Conservation (phyloP, 2,329 filamentous ascomycete genomes). For the Nemania diffusa region DNA sequence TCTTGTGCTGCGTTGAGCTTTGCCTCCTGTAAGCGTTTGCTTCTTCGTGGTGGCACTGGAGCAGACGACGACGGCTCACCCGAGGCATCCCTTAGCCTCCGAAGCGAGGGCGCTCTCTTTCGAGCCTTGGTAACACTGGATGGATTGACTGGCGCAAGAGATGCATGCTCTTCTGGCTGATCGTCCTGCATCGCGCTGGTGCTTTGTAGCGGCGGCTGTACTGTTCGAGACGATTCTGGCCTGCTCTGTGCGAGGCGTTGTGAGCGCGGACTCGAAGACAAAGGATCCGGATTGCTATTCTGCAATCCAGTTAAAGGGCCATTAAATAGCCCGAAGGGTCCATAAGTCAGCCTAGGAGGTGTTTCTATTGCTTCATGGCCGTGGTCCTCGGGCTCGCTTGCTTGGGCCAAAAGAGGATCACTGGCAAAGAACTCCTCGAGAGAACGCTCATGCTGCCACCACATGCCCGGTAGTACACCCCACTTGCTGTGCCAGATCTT, state of each 20-base stretch:
- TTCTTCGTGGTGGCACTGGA: slow-evolving; percentile 2
- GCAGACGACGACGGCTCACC: slow-evolving; percentile 3
- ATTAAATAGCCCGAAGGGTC: too few species aligned
- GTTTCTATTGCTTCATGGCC: neutral
- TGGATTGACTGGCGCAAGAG: neutral
- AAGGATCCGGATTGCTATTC: too few species aligned
- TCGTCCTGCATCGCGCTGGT: too few species aligned
- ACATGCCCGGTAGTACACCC: slow-evolving; percentile 36
- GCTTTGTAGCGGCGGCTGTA: too few species aligned
- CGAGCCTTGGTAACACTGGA: neutral
- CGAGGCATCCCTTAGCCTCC: neutral
- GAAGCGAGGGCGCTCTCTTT: neutral
- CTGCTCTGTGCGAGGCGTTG: too few species aligned
- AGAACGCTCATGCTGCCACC: slow-evolving; percentile 30
- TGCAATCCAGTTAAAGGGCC: too few species aligned
- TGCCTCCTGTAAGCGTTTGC: slow-evolving; percentile 12
- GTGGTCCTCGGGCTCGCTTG: neutral
- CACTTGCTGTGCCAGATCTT: slow-evolving; percentile 32
- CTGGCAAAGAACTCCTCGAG: slow-evolving; percentile 1
- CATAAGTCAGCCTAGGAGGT: neutral
- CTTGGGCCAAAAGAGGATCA: neutral
- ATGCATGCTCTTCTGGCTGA: too few species aligned
- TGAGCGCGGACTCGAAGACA: too few species aligned
- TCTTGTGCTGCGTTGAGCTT: neutral
- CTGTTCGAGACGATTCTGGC: too few species aligned